phyloP scores from a whole-genome alignment of 192 early-diverging fungal species.

The Allomyces macrogynus region DNA sequence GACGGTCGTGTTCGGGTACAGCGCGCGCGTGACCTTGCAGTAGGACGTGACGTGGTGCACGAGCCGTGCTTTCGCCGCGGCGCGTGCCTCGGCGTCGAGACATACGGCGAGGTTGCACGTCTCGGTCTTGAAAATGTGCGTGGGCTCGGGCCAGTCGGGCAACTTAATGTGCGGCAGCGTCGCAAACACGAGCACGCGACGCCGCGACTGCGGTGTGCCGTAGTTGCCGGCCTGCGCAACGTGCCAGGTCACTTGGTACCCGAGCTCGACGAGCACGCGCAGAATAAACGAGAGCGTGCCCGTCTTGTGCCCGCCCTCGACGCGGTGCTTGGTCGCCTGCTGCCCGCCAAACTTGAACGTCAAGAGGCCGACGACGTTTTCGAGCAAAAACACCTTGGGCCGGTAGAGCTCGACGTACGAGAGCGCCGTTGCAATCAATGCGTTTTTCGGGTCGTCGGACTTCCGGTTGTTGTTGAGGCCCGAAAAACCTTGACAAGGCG shows the following conservation, averaged over 20 bases:
- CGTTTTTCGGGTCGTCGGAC: conserved; percentile 43
- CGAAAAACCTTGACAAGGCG: conserved; percentile 44
- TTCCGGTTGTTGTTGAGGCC: conserved; percentile 35
- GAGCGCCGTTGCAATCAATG: conserved; percentile 36
- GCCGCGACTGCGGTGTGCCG: conserved; percentile 42
- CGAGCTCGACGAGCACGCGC: conserved; percentile 36
- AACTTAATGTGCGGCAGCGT: conserved; percentile 26
- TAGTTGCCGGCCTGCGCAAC: conserved; percentile 44
- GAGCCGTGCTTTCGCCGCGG: too few relatives aligned
- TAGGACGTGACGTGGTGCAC: too few relatives aligned
- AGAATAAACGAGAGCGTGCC: conserved; percentile 47
- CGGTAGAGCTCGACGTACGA: conserved; percentile 50
- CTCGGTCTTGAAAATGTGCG: not conserved
- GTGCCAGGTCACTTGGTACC: conserved; percentile 41
- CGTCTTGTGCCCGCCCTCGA: conserved; percentile 36
- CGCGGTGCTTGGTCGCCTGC: conserved; percentile 21
- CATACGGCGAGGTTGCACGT: not conserved
- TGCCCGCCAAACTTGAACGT: conserved; percentile 32
- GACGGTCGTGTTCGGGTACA: conserved; percentile 31
- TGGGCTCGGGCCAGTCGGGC: conserved; percentile 34
- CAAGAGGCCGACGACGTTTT: conserved; percentile 43
- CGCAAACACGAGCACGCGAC: conserved; percentile 45
- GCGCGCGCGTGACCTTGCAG: conserved; percentile 15
- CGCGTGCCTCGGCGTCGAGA: too few relatives aligned
- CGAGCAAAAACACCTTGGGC: conserved; percentile 41